These are phyloP conservation scores for Bauhinia variegata DNA, from an alignment of 306 rosid genomes.

Conservation along the genomic window DNA sequence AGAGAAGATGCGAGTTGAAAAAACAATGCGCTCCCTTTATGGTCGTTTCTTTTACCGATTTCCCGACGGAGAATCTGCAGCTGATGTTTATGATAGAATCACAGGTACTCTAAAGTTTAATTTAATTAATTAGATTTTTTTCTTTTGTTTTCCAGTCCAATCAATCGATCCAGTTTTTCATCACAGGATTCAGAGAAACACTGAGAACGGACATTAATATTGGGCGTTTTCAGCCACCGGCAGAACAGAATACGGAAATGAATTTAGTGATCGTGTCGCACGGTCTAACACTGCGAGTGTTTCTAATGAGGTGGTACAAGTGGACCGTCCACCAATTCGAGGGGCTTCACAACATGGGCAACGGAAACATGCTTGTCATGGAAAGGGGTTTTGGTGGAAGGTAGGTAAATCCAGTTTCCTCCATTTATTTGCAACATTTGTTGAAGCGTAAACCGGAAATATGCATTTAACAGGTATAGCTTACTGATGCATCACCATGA, in stretches of 20 bases:
- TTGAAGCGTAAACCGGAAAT: neutral
- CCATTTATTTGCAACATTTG: neutral
- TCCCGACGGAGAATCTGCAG: constrained; percentile 92
- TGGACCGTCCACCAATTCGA: constrained; percentile 90
- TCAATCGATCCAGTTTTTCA: neutral
- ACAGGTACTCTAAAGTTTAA: constrained; percentile 62
- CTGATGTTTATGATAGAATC: constrained; percentile 94
- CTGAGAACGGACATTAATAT: constrained; percentile 74
- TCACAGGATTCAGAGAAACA: constrained; percentile 86
- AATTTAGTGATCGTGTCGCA: constrained; percentile 83
- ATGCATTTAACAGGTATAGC: constrained; percentile 58
- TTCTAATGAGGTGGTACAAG: constrained; percentile 93
- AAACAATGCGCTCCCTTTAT: constrained; percentile 56
- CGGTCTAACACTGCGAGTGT: constrained; percentile 83
- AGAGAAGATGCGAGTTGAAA: constrained; percentile 74
- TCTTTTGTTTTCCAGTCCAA: neutral
- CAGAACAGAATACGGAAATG: constrained; percentile 57
- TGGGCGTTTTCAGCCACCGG: constrained; percentile 81
- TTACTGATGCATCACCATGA: constrained; percentile 67
- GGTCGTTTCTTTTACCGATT: constrained; percentile 96
- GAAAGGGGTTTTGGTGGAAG: constrained; percentile 86
- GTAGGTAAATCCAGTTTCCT: constrained; percentile 54
- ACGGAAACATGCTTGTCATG: constrained; percentile 75
- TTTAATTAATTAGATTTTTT: neutral
- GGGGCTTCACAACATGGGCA: constrained; percentile 62